These are phyloP conservation scores for Pogostemon cablin DNA, from an alignment of 257 asterid species.

Conservation along the genomic window DNA sequence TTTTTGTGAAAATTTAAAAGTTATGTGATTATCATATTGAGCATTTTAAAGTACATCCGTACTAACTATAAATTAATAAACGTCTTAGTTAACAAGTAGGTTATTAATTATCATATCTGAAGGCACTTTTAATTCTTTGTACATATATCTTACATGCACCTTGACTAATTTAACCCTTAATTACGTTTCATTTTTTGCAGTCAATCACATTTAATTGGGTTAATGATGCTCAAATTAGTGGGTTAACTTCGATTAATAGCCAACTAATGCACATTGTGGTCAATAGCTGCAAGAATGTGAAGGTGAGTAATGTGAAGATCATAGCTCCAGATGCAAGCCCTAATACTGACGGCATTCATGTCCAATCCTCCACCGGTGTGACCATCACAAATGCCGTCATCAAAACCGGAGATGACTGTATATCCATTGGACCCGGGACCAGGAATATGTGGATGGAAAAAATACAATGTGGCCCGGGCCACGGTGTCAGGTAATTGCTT, in stretches of 20 bases:
- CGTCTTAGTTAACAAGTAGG: too few relatives aligned
- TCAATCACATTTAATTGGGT: conserved; percentile 62
- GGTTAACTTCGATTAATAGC: conserved; percentile 59
- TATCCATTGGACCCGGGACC: conserved; percentile 71
- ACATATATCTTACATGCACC: background rate
- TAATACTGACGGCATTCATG: conserved; percentile 69
- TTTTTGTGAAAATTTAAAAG: too few relatives aligned
- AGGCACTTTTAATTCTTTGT: background rate
- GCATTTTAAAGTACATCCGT: too few relatives aligned
- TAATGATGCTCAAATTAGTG: conserved; percentile 43
- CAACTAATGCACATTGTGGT: conserved; percentile 61
- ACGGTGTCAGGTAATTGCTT: conserved; percentile 61
- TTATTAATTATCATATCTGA: too few relatives aligned
- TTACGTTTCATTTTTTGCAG: conserved; percentile 43
- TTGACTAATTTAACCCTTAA: background rate
- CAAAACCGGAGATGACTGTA: conserved; percentile 64
- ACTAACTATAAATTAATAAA: too few relatives aligned
- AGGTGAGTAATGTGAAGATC: conserved; percentile 47
- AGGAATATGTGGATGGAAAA: conserved; percentile 60
- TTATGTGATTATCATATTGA: too few relatives aligned
- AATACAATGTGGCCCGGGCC: conserved; percentile 73
- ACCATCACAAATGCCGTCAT: conserved; percentile 41
- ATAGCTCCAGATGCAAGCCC: conserved; percentile 61
- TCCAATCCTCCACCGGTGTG: conserved; percentile 53
- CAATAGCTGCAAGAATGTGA: conserved; percentile 63